These are phyloP conservation scores for Phytopythium mirpurense DNA, from an alignment of 352 stramenopile species.

Conservation along the genomic window DNA sequence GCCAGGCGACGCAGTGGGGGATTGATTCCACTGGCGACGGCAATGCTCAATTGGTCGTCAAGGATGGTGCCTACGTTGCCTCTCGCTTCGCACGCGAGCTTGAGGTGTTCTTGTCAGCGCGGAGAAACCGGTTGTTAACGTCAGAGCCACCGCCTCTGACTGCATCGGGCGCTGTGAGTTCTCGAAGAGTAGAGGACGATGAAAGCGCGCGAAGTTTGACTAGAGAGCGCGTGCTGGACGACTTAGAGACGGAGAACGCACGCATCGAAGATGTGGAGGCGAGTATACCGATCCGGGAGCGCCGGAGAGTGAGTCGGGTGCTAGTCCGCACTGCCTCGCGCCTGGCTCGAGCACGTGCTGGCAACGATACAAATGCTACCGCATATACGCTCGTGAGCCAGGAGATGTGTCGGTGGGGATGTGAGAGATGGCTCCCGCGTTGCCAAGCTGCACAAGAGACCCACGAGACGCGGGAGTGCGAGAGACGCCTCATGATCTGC, in stretches of 20 bases:
- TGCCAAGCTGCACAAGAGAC: conserved; percentile 25
- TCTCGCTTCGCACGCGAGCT: conserved; percentile 53
- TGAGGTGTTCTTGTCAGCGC: conserved; percentile 40
- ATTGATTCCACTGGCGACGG: background rate
- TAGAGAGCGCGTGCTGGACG: conserved; percentile 34
- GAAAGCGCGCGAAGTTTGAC: conserved; percentile 41
- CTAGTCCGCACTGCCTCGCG: conserved; percentile 37
- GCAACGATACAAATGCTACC: background rate
- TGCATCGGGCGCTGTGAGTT: conserved; percentile 7
- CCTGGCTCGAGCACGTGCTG: background rate
- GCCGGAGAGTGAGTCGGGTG: conserved; percentile 51
- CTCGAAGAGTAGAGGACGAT: conserved; percentile 7
- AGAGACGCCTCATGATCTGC: conserved; percentile 55
- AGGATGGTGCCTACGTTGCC: conserved; percentile 52
- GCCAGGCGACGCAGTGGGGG: background rate
- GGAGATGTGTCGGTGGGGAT: conserved; percentile 59
- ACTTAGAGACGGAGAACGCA: conserved; percentile 42
- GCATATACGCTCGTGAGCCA: conserved; percentile 14
- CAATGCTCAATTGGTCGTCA: conserved; percentile 3
- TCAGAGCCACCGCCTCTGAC: conserved; percentile 28
- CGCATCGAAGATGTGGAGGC: conserved; percentile 40
- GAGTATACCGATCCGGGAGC: conserved; percentile 32
- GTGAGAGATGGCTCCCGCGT: conserved; percentile 43
- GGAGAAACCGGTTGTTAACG: conserved; percentile 28
- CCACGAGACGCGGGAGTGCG: conserved; percentile 57